Conservation (phyloP, 2,329 filamentous ascomycete genomes). For the Clathrospora elynae region DNA sequence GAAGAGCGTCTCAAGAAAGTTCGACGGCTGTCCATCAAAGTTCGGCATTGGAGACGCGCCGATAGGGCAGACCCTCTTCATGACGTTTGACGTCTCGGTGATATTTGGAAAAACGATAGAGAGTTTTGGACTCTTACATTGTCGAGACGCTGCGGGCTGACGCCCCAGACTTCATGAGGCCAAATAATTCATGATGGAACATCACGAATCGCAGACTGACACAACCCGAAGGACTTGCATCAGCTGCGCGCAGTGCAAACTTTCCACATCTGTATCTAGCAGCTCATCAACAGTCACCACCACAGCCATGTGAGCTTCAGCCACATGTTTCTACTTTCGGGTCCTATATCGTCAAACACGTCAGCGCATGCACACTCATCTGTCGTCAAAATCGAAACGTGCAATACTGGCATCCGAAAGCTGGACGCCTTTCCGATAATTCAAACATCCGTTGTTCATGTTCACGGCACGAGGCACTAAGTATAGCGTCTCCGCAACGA, state of each 20-base stretch:
- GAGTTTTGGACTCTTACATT: background rate
- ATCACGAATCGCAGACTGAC: constrained; percentile 2
- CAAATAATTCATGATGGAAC: constrained; percentile 5
- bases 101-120: background rate
- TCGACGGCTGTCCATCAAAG: constrained; percentile 19
- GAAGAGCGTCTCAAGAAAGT: constrained; percentile 21
- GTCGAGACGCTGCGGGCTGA: background rate
- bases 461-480: too few relatives aligned
- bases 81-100: background rate
- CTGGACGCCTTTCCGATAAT: too few relatives aligned
- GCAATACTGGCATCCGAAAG: too few relatives aligned
- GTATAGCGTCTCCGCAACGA: constrained; percentile 3
- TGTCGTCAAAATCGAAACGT: too few relatives aligned
- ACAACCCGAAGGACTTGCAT: constrained; percentile 6
- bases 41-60: constrained; percentile 12
- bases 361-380: too few relatives aligned
- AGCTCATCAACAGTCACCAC: constrained; percentile 1
- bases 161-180: too few relatives aligned
- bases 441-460: too few relatives aligned
- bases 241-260: constrained; percentile 5
- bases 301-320: too few relatives aligned
- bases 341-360: too few relatives aligned
- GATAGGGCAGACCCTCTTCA: constrained; percentile 11
- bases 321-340: too few relatives aligned
- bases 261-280: constrained; percentile 2